A percentile compares a stretch with the other conserved stretches of the same genome.
Conservation (phyloP, 208 protist genomes). For the Crithidia mellificae region DNA sequence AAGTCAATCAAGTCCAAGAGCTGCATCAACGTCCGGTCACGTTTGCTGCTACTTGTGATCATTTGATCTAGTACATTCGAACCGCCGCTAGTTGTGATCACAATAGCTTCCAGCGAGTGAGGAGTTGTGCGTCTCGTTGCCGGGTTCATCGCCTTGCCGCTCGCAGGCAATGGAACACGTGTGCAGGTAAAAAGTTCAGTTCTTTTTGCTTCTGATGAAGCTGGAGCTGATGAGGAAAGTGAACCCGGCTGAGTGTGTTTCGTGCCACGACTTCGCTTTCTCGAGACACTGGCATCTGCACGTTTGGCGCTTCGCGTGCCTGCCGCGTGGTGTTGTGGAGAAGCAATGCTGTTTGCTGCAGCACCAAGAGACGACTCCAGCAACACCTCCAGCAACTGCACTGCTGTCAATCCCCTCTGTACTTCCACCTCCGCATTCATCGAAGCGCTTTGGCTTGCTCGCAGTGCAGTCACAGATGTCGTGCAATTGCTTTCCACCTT, state of each 20-base stretch:
- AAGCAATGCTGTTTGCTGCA: neutral
- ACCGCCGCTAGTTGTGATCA: neutral
- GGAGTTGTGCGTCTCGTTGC: too few relatives aligned
- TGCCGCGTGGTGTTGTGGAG: neutral
- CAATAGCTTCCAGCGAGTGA: slow-evolving; percentile 1
- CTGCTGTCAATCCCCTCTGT: neutral
- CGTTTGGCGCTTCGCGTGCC: neutral
- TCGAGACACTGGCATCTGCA: too few relatives aligned
- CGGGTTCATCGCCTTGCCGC: too few relatives aligned
- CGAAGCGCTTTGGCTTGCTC: too few relatives aligned
- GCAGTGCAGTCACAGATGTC: neutral
- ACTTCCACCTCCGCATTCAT: neutral
- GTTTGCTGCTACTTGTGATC: neutral
- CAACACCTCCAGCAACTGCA: neutral
- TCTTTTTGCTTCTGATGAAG: too few relatives aligned
- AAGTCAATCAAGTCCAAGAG: slow-evolving; percentile 55
- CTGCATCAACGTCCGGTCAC: slow-evolving; percentile 1
- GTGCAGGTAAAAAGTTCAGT: neutral
- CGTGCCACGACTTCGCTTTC: too few relatives aligned
- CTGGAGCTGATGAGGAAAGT: too few relatives aligned
- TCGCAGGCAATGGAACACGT: neutral
- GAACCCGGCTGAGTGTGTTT: too few relatives aligned
- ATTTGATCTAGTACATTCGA: neutral
- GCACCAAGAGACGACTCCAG: neutral
- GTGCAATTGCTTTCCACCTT: neutral